phyloP scores from a whole-genome alignment of 805 yeast species.

The Cyberlindnera maritima region DNA sequence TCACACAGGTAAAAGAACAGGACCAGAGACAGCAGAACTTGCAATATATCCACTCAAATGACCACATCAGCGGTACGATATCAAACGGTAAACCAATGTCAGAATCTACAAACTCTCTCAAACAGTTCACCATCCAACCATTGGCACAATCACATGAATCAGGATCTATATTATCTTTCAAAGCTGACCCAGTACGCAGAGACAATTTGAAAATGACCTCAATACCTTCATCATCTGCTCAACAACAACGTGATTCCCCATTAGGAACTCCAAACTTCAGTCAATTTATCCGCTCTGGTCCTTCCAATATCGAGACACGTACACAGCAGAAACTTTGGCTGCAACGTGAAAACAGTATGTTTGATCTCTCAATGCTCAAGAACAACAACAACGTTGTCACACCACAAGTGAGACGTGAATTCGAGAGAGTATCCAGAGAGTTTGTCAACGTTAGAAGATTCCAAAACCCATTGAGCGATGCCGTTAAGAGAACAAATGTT shows the following conservation, averaged over 20 bases:
- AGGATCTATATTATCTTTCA: conserved; percentile 22
- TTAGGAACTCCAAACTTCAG: conserved; percentile 36
- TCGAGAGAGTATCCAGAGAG: conserved; percentile 74
- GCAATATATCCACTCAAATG: conserved; percentile 30
- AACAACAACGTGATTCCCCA: conserved; percentile 20
- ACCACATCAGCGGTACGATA: conserved; percentile 23
- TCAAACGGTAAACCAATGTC: conserved; percentile 10
- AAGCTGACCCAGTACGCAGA: conserved; percentile 18
- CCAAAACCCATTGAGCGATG: conserved; percentile 65
- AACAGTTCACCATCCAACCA: conserved; percentile 25
- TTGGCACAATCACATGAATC: conserved; percentile 21
- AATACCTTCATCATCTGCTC: conserved; percentile 23
- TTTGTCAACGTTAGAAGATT: conserved; percentile 66
- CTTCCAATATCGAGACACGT: conserved; percentile 52
- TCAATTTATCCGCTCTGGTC: conserved; percentile 37
- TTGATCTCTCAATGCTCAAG: conserved; percentile 43
- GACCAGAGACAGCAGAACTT: conserved; percentile 7
- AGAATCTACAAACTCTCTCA: conserved; percentile 23
- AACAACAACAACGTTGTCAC: conserved; percentile 23
- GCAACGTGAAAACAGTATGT: conserved; percentile 69
- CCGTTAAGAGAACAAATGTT: conserved; percentile 48
- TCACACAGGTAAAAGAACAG: conserved; percentile 6
- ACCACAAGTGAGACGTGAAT: conserved; percentile 66
- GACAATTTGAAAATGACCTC: conserved; percentile 6
- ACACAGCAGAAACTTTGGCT: conserved; percentile 85